phyloP scores from a whole-genome alignment of 108 stramenopile species.

The Nitzschia sp. region DNA sequence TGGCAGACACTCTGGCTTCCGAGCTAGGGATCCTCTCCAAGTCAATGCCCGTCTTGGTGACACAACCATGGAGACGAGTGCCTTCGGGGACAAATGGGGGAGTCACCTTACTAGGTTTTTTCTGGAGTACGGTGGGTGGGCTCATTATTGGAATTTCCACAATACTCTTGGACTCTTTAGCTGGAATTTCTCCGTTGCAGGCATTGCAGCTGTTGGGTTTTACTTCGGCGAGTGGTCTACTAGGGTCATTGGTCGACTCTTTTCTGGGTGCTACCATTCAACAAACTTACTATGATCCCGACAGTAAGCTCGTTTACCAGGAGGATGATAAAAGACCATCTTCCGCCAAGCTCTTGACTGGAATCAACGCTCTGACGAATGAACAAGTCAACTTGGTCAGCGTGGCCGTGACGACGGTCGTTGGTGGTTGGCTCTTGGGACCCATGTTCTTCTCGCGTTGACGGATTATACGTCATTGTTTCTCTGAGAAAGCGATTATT shows the following conservation, averaged over 20 bases:
- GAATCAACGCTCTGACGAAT: conserved; percentile 62
- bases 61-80: conserved; percentile 55
- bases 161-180: conserved; percentile 37
- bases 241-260: conserved; percentile 76
- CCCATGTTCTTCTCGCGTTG: conserved; percentile 54
- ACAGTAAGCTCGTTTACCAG: conserved; percentile 57
- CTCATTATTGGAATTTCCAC: conserved; percentile 59
- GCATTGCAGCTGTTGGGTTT: conserved; percentile 37
- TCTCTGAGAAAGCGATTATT: too few relatives aligned
- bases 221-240: conserved; percentile 54
- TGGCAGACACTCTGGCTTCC: conserved; percentile 83
- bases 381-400: conserved; percentile 82
- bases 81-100: conserved; percentile 88
- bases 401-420: conserved; percentile 48
- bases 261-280: conserved; percentile 80
- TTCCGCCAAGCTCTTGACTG: conserved; percentile 35
- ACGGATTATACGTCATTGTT: too few relatives aligned
- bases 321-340: conserved; percentile 7
- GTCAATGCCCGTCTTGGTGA: conserved; percentile 59
- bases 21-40: conserved; percentile 78
- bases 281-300: conserved; percentile 60
- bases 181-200: conserved; percentile 37
- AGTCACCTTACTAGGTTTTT: conserved; percentile 53
- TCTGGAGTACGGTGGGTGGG: conserved; percentile 68
- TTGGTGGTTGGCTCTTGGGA: conserved; percentile 60